These are phyloP conservation scores for Ilex asprella DNA, from an alignment of 257 asterid species.

Conservation along the genomic window DNA sequence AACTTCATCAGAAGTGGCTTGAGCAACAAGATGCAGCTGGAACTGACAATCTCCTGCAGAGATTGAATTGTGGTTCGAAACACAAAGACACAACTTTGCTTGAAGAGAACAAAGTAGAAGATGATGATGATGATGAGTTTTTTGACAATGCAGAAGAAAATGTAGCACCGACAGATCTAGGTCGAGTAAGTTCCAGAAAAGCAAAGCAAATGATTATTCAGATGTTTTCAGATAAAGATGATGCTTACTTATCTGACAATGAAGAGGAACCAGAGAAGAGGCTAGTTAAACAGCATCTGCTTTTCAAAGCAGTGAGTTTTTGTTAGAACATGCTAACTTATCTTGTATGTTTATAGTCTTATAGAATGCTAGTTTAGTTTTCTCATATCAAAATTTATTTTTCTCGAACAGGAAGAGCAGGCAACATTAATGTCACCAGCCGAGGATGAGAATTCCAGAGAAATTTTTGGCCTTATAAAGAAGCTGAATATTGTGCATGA, in stretches of 20 bases:
- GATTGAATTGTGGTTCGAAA: constrained; percentile 47
- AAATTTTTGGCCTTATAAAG: constrained; percentile 84
- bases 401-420: constrained; percentile 52
- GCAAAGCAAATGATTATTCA: constrained; percentile 71
- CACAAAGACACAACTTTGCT: constrained; percentile 34
- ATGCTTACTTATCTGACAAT: constrained; percentile 68
- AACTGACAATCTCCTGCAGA: constrained; percentile 79
- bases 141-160: constrained; percentile 37
- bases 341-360: no score
- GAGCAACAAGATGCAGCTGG: constrained; percentile 97
- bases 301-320: constrained; percentile 52
- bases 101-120: constrained; percentile 39
- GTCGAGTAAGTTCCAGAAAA: constrained; percentile 40
- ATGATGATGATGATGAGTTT: constrained; percentile 47
- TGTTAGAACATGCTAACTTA: background rate
- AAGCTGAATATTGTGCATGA: constrained; percentile 65
- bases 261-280: constrained; percentile 50
- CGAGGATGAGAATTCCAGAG: constrained; percentile 74
- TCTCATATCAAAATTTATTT: background rate
- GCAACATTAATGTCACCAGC: constrained; percentile 43
- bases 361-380: constrained; percentile 5
- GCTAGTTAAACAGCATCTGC: constrained; percentile 43
- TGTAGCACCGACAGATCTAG: constrained; percentile 27
- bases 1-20: constrained; percentile 96
- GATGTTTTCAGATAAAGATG: constrained; percentile 71